Evolutionary conservation across 139 green algal species (phyloP), one percentile per base, ranked within the genome.

Genomic region (Ettlia oleoabundans): DNA sequence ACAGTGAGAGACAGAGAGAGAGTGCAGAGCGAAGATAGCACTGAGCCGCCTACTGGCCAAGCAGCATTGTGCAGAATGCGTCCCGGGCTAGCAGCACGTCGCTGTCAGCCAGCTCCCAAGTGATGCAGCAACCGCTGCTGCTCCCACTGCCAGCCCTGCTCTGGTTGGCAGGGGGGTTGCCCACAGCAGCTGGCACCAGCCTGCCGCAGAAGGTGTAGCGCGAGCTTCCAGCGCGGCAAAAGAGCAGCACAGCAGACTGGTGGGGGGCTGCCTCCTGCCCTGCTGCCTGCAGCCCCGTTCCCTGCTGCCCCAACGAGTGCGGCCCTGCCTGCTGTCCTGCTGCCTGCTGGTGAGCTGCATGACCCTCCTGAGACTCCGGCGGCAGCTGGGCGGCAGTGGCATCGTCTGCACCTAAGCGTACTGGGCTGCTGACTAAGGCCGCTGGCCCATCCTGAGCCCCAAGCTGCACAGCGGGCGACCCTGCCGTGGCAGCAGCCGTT

Each of bases 191-290:
- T 3, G 30, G 61, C 35, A 70, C 18, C 61, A 87, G 72, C 76
- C 76, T 13, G 38, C 82, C 82, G 42, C 73, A 84, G n/a, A 62
- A 84, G 15, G 37, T 28, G 55, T 87, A 87, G 26, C 51, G 33
- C 22, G 37, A 21, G 33, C 66, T 40, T 26, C 51, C 33, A 26
- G 64, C 51, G 26, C 76, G 74, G n/a, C 62, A 70, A 75, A 84
- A 87, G 28, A 87, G 66, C 62, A 84, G 73, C 43, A 87, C 76
- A 15, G 37, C 38, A 9, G n/a, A 21, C 43, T 37, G 33, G 10
- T 15, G 47, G 13, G 10, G 47, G 47, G 47, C 47, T 24, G 47
- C 47, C 47, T 10, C 47, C 15, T 10, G 47, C 47, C 13, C 13
- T 58, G 47, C 10, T 24, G 47, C 15, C 47, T 10, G 47, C 47